These are phyloP conservation scores for Drechslerella coelobrocha DNA, from an alignment of 2,329 filamentous ascomycete genomes.

Conservation along the genomic window DNA sequence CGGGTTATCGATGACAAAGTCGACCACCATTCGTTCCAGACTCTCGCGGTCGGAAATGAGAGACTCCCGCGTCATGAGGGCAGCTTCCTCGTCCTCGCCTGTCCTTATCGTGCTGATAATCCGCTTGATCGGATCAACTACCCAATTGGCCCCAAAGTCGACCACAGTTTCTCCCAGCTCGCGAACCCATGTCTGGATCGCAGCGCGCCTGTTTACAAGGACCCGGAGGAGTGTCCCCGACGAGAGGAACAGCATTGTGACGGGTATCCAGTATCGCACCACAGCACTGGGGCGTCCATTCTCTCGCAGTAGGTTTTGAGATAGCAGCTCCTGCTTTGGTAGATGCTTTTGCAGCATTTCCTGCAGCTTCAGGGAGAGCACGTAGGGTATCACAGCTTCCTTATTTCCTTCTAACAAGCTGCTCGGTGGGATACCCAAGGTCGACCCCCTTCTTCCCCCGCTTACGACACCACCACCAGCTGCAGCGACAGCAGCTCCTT, in stretches of 20 bases:
- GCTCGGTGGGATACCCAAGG: constrained; percentile 54
- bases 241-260: constrained; percentile 73
- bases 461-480: constrained; percentile 68
- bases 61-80: constrained; percentile 93
- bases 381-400: constrained; percentile 51
- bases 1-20: constrained; percentile 87
- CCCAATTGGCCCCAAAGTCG: constrained; percentile 97
- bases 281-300: constrained; percentile 74
- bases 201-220: constrained; percentile 74
- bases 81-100: constrained; percentile 89
- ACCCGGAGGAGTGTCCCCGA: constrained; percentile 86
- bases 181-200: constrained; percentile 79
- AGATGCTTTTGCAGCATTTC: constrained; percentile 73
- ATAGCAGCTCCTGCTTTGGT: constrained; percentile 65
- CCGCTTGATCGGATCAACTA: constrained; percentile 81
- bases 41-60: constrained; percentile 88
- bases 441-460: constrained; percentile 64
- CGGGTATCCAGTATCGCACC: constrained; percentile 88
- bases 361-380: constrained; percentile 70
- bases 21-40: constrained; percentile 95
- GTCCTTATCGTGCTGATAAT: constrained; percentile 91
- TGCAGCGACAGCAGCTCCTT: not conserved
- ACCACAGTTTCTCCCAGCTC: constrained; percentile 78
- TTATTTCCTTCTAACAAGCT: constrained; percentile 58
- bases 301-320: constrained; percentile 25